Conservation (phyloP, 2,329 filamentous ascomycete species). For the Lecanosticta acicola region DNA sequence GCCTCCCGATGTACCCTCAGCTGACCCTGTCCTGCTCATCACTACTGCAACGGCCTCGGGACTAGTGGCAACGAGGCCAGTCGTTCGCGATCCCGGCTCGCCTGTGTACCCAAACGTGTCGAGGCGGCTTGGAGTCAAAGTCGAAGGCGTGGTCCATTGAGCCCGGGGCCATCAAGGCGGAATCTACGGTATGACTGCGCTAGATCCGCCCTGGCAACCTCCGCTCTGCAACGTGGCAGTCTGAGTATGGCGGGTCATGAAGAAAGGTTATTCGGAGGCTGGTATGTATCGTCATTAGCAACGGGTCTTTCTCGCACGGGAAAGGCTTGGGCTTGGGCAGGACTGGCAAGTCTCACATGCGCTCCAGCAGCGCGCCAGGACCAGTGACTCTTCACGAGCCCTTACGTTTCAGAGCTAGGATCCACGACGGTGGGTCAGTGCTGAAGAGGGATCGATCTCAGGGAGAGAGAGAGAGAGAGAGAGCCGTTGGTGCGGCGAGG, state of each 20-base stretch:
- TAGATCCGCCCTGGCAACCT: conserved; percentile 40
- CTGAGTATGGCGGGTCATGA: conserved; percentile 29
- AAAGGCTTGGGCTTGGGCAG: background rate
- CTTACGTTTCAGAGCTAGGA: conserved; percentile 6
- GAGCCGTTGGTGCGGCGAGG: conserved; percentile 3
- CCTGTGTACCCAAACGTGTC: conserved; percentile 16
- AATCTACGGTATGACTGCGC: conserved; percentile 15
- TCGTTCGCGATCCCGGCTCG: conserved; percentile 38
- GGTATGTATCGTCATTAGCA: background rate
- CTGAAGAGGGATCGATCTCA: background rate
- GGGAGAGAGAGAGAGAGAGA: too few species aligned
- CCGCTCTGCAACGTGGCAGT: conserved; percentile 51
- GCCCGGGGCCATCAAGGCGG: conserved; percentile 16
- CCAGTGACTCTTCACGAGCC: conserved; percentile 7
- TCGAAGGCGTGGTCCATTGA: conserved; percentile 39
- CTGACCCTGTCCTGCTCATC: conserved; percentile 35
- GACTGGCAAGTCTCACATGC: conserved; percentile 1
- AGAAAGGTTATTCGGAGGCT: conserved; percentile 26
- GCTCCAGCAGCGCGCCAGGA: background rate
- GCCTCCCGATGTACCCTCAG: conserved; percentile 35
- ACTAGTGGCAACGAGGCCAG: conserved; percentile 40
- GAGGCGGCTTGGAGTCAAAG: conserved; percentile 22
- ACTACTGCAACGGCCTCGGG: conserved; percentile 37
- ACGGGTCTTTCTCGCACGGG: background rate
- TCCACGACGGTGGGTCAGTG: conserved; percentile 3